Evolutionary conservation across 1,284 basidiomycete species (phyloP).

Genomic region (Malassezia brasiliensis): DNA sequence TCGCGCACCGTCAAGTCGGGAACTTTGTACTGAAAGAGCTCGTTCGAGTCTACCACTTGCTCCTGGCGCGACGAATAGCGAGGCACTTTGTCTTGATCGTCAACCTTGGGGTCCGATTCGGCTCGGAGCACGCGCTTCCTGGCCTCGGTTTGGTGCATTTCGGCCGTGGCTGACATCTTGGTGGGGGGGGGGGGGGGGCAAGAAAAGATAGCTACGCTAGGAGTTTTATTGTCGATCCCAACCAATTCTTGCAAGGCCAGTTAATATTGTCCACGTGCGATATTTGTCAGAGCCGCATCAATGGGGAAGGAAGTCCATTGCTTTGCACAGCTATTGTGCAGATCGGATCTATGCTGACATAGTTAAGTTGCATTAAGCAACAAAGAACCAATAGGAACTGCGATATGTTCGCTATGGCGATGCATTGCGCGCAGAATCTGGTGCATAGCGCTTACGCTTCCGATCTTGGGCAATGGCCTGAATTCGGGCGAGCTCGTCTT

Average conservation of each 20-base stretch:
- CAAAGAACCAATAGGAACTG: no score
- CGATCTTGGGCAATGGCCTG: constrained; percentile 2
- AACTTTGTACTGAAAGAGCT: constrained; percentile 55
- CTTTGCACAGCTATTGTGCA: no score
- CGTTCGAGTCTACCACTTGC: constrained; percentile 31
- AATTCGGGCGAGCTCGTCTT: constrained; percentile 3
- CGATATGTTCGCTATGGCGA: no score
- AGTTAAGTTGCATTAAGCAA: no score
- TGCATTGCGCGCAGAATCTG: no score
- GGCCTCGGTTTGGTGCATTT: neutral
- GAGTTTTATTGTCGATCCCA: no score
- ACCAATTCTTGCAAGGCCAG: no score
- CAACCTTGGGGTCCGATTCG: neutral
- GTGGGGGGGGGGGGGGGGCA: neutral
- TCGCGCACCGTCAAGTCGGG: constrained; percentile 78
- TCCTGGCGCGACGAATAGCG: constrained; percentile 39
- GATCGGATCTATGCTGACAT: no score
- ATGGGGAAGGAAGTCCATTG: no score
- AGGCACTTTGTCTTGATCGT: neutral
- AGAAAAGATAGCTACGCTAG: neutral
- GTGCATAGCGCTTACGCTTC: constrained; percentile 1
- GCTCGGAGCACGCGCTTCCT: neutral
- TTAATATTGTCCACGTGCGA: no score
- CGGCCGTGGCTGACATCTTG: neutral
- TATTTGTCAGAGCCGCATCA: no score